These are phyloP conservation scores for Podila clonocystis DNA, from an alignment of 192 early-diverging fungal species.

Conservation along the genomic window DNA sequence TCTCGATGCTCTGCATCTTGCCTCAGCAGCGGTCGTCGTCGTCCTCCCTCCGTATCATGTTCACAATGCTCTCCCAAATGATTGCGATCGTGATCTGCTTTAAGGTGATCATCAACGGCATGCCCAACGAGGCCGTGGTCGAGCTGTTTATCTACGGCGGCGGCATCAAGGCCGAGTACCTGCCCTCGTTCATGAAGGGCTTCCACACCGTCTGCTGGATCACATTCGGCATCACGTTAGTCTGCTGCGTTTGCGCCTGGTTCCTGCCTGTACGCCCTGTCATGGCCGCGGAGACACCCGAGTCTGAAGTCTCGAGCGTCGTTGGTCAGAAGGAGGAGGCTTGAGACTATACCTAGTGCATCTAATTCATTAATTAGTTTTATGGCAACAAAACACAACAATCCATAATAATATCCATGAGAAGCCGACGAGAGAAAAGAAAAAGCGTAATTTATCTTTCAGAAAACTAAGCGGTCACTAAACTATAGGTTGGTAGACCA, in stretches of 20 bases:
- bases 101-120: constrained; percentile 17
- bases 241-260: constrained; percentile 14
- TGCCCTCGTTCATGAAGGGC: constrained; percentile 13
- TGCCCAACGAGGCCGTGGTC: constrained; percentile 7
- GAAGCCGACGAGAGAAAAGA: too few species aligned
- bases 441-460: too few species aligned
- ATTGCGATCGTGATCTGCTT: constrained; percentile 30
- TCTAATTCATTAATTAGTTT: too few species aligned
- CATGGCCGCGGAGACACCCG: not conserved
- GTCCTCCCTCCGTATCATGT: constrained; percentile 18
- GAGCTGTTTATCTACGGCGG: constrained; percentile 21
- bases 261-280: constrained; percentile 7
- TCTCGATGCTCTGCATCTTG: constrained; percentile 21
- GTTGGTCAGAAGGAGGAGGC: not conserved
- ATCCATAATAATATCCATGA: too few species aligned
- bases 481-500: too few species aligned
- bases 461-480: too few species aligned
- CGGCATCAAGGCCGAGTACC: constrained; percentile 9
- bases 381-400: too few species aligned
- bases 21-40: constrained; percentile 13
- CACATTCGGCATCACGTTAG: constrained; percentile 14
- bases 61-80: constrained; percentile 21
- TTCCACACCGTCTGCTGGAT: constrained; percentile 15
- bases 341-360: not conserved
- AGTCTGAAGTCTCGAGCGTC: not conserved